Evolutionary conservation across 2,329 filamentous ascomycete genomes (phyloP).

Genomic region (Fusarium torreyae): DNA sequence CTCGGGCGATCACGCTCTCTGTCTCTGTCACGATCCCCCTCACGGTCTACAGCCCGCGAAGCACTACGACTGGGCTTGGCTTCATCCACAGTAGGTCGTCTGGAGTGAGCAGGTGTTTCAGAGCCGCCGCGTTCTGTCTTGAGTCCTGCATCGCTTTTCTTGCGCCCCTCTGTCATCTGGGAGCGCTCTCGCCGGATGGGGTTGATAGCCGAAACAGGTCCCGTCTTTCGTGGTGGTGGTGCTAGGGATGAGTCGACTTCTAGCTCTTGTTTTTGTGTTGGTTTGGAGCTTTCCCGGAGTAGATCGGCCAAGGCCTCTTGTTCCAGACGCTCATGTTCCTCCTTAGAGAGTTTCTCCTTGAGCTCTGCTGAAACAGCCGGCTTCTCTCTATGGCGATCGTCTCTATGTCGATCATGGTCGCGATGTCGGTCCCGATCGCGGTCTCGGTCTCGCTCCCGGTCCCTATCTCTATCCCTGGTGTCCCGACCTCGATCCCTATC

Average conservation of each 20-base stretch:
- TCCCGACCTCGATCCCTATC: slow-evolving; percentile 55
- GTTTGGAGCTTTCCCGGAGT: slow-evolving; percentile 70
- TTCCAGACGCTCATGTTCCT: slow-evolving; percentile 71
- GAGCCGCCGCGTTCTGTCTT: slow-evolving; percentile 57
- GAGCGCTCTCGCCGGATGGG: slow-evolving; percentile 66
- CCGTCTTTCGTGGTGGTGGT: slow-evolving; percentile 68
- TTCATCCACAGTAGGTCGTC: slow-evolving; percentile 50
- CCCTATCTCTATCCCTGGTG: slow-evolving; percentile 50
- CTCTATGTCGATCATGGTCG: slow-evolving; percentile 51
- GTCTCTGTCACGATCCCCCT: slow-evolving; percentile 48
- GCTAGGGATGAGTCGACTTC: slow-evolving; percentile 70
- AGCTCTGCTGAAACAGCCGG: slow-evolving; percentile 61
- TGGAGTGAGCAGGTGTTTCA: slow-evolving; percentile 51
- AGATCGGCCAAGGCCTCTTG: slow-evolving; percentile 72
- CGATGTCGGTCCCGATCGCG: slow-evolving; percentile 50
- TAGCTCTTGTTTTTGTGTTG: slow-evolving; percentile 65
- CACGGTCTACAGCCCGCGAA: slow-evolving; percentile 50
- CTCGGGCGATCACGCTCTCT: slow-evolving; percentile 50
- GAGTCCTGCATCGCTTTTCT: slow-evolving; percentile 51
- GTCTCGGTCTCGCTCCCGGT: slow-evolving; percentile 52
- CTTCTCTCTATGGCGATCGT: slow-evolving; percentile 54
- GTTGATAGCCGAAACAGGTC: slow-evolving; percentile 71
- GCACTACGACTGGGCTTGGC: slow-evolving; percentile 53
- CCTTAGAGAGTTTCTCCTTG: slow-evolving; percentile 70
- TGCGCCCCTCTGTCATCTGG: slow-evolving; percentile 61